These are phyloP conservation scores for Senna siamea DNA, from an alignment of 306 rosid species.

Conservation along the genomic window DNA sequence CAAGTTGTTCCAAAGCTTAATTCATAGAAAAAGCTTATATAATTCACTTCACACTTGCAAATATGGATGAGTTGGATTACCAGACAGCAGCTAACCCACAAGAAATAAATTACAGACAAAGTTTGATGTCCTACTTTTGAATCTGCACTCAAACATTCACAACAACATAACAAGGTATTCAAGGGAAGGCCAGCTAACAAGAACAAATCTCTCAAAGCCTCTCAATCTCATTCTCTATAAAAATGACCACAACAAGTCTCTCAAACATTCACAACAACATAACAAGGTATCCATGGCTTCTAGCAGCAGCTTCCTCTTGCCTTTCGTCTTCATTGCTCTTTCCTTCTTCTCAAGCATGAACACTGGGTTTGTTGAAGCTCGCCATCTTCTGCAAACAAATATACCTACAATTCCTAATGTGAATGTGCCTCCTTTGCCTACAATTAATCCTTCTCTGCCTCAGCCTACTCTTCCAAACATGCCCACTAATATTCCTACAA, in stretches of 20 bases:
- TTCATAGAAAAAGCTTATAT: too few relatives aligned
- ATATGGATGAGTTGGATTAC: background rate
- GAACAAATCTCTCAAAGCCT: background rate
- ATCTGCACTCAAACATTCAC: background rate
- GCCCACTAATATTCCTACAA: conserved; percentile 25
- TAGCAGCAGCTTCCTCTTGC: background rate
- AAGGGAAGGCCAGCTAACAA: background rate
- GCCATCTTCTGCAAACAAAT: conserved; percentile 17
- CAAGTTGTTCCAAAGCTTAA: too few relatives aligned
- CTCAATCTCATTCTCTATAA: background rate
- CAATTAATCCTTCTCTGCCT: conserved; percentile 35
- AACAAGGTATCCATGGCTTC: conserved; percentile 14
- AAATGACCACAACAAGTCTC: background rate
- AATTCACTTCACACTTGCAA: too few relatives aligned
- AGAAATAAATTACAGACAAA: background rate
- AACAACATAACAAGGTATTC: background rate
- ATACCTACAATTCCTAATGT: background rate
- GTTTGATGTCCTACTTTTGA: background rate
- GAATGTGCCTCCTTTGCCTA: conserved; percentile 41
- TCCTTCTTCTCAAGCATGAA: background rate
- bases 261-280: background rate
- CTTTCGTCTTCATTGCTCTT: conserved; percentile 13
- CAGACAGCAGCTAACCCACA: background rate
- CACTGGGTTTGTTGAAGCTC: conserved; percentile 9
- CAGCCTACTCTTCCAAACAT: conserved; percentile 33